Conservation (phyloP, 2,329 filamentous ascomycete genomes). For the Arthrobotrys conoides region DNA sequence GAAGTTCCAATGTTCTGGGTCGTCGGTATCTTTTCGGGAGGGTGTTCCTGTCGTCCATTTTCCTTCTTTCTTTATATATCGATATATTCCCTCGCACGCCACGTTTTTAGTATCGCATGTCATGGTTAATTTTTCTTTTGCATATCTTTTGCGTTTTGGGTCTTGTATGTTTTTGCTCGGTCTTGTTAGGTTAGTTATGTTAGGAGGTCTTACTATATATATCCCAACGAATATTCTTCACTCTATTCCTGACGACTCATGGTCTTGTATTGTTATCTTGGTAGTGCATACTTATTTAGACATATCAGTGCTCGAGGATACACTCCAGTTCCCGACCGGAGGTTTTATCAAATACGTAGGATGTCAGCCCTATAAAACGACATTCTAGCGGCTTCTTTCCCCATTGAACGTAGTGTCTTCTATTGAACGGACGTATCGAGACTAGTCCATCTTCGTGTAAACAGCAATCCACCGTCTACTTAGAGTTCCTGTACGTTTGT, state of each 20-base stretch:
- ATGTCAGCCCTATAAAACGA: neutral
- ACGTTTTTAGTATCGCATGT: constrained; percentile 33
- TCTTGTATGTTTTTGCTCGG: constrained; percentile 19
- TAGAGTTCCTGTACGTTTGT: neutral
- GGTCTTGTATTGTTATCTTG: constrained; percentile 16
- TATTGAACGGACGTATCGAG: neutral
- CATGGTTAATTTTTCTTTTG: constrained; percentile 39
- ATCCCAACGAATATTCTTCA: constrained; percentile 34
- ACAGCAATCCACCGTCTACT: constrained; percentile 14
- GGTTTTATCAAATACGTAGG: neutral
- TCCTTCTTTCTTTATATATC: neutral
- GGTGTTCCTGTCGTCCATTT: constrained; percentile 44
- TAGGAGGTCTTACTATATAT: constrained; percentile 23
- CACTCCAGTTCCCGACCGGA: neutral
- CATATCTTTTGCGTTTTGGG: constrained; percentile 21
- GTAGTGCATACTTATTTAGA: neutral
- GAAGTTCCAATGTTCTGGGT: constrained; percentile 38
- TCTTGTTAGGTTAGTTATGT: constrained; percentile 30
- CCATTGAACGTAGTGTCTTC: too few species aligned
- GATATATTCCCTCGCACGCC: constrained; percentile 15
- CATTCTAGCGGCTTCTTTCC: constrained; percentile 3
- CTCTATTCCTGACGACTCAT: neutral
- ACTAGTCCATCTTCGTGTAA: constrained; percentile 18
- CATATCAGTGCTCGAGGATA: neutral
- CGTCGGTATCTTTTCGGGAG: constrained; percentile 29